These are phyloP conservation scores for Hyphodiscus sp. DNA, from an alignment of 2,329 filamentous ascomycete genomes.

Conservation along the genomic window DNA sequence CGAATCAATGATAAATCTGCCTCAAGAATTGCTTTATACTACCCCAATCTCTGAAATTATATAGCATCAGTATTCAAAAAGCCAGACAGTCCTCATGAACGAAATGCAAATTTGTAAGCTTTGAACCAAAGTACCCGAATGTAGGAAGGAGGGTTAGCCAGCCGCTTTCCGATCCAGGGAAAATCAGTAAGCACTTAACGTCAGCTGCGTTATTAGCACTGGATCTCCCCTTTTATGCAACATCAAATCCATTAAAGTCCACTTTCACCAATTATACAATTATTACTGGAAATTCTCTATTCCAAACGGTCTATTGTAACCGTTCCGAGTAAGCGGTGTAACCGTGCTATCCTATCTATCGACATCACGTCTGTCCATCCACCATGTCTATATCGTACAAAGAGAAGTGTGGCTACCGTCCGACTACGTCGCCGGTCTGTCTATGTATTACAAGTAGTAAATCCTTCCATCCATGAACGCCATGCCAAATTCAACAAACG, in stretches of 20 bases:
- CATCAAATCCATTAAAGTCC: too few relatives aligned
- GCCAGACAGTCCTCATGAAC: too few relatives aligned
- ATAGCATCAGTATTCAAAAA: too few relatives aligned
- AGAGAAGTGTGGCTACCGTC: constrained; percentile 45
- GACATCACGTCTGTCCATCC: constrained; percentile 55
- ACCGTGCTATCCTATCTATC: constrained; percentile 42
- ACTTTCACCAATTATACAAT: too few relatives aligned
- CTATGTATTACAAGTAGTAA: neutral
- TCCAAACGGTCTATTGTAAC: neutral
- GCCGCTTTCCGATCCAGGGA: neutral
- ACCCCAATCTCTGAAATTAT: too few relatives aligned
- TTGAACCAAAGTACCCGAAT: neutral
- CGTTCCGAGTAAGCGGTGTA: neutral
- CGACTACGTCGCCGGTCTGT: constrained; percentile 57
- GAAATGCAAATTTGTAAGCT: neutral
- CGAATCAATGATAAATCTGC: too few relatives aligned
- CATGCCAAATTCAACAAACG: neutral
- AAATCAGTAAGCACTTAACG: neutral
- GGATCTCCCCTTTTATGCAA: neutral
- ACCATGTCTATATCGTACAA: constrained; percentile 38
- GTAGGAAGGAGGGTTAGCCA: neutral
- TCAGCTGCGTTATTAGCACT: neutral
- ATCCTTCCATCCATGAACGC: neutral
- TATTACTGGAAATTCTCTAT: neutral
- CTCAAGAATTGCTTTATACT: too few relatives aligned